Conservation (phyloP, 371 early-diverging fungal genomes). For the Haplosporangium sp. region DNA sequence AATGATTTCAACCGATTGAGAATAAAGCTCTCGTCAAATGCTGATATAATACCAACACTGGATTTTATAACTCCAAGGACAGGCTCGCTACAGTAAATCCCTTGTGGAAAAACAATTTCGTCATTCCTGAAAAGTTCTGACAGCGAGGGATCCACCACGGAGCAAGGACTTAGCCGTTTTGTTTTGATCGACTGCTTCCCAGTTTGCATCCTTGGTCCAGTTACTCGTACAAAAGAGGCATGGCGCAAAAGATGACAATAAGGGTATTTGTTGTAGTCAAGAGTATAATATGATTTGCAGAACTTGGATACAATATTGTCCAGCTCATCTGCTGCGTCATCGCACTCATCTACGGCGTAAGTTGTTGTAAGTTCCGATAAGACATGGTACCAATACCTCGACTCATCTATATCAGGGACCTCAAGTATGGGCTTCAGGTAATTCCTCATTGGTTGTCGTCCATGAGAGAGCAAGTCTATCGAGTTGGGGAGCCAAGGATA, state of each 20-base stretch:
- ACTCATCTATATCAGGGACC: background rate
- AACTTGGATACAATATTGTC: conserved; percentile 1
- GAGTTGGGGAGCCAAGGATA: conserved; percentile 7
- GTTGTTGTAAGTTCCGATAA: no score
- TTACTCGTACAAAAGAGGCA: background rate
- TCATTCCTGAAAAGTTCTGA: conserved; percentile 1
- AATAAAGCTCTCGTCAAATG: background rate
- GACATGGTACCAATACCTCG: conserved; percentile 1
- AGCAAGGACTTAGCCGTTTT: background rate
- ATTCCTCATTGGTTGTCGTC: conserved; percentile 7
- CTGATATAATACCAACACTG: background rate
- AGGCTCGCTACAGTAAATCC: background rate
- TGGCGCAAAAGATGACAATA: background rate
- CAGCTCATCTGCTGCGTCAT: background rate
- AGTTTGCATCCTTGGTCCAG: background rate
- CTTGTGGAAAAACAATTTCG: conserved; percentile 13
- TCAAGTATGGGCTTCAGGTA: background rate
- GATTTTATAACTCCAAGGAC: background rate
- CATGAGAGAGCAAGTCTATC: background rate
- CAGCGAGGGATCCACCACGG: background rate
- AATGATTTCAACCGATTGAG: background rate
- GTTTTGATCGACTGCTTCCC: background rate
- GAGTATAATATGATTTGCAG: background rate
- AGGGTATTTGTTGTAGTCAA: background rate
- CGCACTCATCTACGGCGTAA: background rate